Base-by-base conservation (phyloP, 1,284 basidiomycete genomes). In the Hemileia vastatrix region DNA sequence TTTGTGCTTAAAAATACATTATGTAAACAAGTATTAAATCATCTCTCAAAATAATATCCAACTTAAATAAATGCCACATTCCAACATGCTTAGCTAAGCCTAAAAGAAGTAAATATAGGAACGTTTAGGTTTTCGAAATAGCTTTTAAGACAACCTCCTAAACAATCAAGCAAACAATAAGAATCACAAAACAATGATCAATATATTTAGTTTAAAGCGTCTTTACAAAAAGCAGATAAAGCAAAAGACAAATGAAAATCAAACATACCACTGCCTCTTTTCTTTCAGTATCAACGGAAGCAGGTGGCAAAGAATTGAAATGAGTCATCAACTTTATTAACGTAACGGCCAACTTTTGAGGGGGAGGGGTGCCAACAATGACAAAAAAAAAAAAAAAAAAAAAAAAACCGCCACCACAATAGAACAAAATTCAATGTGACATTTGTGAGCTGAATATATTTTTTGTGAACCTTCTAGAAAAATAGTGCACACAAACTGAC, bases 281-380 rank as follows among this genome's bases (percentile, higher is more conserved):
- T 1, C 56, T 6, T 8, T n/a, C 31, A 8, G 56, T 44, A 40
- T 57, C 47, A 2, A 57, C 44, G n/a, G n/a, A n/a, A 21, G n/a
- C 50, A 13, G 56, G 36, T 18, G 45, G 45, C 6, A 57, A 44
- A 6, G 56, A 57, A 32, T 57, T 49, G 45, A 57, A 49, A 23
- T 45, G 50, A 4, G 45, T 57, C 32, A 57, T 49, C 13, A 57
- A 18, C 27, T 57, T 57, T 15, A 50, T 2, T 18, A 57, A 19
- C 47, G 50, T 49, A 21, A 57, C 36, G 19, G 47, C 43, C 27
- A 57, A 32, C 56, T 57, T n/a, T n/a, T n/a, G n/a, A n/a, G n/a
- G n/a, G n/a, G n/a, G n/a, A n/a, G n/a, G n/a, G n/a, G n/a, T n/a
- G n/a, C n/a, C n/a, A n/a, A n/a, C n/a, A n/a, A n/a, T n/a, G n/a